Conservation (phyloP, 495 filamentous ascomycete species). For the Corynascus novoguineensis region DNA sequence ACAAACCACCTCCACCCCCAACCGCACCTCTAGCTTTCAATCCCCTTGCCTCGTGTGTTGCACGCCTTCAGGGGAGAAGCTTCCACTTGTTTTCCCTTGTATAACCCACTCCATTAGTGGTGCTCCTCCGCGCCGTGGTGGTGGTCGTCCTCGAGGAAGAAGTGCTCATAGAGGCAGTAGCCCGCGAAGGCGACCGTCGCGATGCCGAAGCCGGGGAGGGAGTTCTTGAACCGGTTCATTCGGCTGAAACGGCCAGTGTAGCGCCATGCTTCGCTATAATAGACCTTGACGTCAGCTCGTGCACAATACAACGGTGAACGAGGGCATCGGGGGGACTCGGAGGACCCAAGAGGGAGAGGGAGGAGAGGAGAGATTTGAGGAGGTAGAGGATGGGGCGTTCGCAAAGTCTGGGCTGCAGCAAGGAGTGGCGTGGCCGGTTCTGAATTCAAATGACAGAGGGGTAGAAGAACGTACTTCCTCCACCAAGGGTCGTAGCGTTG, state of each 20-base stretch:
- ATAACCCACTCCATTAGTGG: conserved; percentile 27
- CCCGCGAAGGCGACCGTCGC: conserved; percentile 83
- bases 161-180: conserved; percentile 82
- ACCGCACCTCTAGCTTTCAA: neutral
- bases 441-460: neutral
- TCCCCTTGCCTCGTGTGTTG: no score
- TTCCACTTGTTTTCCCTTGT: no score
- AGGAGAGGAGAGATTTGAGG: neutral
- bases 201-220: conserved; percentile 86
- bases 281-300: neutral
- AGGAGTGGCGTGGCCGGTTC: neutral
- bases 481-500: conserved; percentile 84
- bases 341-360: neutral
- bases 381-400: no score
- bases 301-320: neutral
- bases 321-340: neutral
- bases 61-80: no score
- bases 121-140: conserved; percentile 50
- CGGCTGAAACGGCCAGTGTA: conserved; percentile 83
- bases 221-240: conserved; percentile 76
- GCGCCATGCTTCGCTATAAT: conserved; percentile 81
- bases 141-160: conserved; percentile 70
- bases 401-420: neutral
- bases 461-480: conserved; percentile 51
- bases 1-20: conserved; percentile 6